Percentiles rank a stretch among this genome's conserved stretches.
These are phyloP conservation scores for Xylariaceae sp. DNA, from an alignment of 2,329 filamentous ascomycete species.

Conservation along the genomic window DNA sequence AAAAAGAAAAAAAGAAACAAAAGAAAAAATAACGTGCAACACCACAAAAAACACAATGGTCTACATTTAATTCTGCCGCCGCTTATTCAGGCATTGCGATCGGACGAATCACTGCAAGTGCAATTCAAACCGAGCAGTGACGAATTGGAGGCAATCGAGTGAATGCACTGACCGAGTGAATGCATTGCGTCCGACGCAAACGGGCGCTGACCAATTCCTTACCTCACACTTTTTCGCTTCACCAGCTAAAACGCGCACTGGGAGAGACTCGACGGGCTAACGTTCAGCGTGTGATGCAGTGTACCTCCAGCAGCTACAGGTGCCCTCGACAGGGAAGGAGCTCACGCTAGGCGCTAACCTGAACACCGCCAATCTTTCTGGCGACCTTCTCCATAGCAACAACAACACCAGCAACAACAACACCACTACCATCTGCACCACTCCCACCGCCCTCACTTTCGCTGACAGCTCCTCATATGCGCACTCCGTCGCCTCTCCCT, in stretches of 20 bases:
- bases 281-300: slow-evolving; percentile 24
- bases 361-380: slow-evolving; percentile 38
- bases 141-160: not conserved
- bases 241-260: not conserved
- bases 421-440: slow-evolving; percentile 9
- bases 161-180: not conserved
- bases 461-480: slow-evolving; percentile 11
- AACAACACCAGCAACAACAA: slow-evolving; percentile 40
- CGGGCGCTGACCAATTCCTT: not conserved
- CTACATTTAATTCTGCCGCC: not conserved
- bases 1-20: not conserved
- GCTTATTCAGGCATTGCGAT: not conserved
- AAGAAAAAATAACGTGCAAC: not conserved
- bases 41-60: not conserved
- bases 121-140: not conserved
- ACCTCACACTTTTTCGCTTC: not conserved
- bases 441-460: slow-evolving; percentile 16
- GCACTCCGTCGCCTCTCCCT: not conserved
- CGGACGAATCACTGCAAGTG: too few relatives aligned
- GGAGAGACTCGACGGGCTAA: slow-evolving; percentile 21
- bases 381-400: slow-evolving; percentile 56
- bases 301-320: slow-evolving; percentile 32
- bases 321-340: slow-evolving; percentile 41
- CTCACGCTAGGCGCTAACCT: slow-evolving; percentile 57
- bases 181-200: not conserved